Conservation (phyloP, 1,284 basidiomycete species). For the Marasmius tenuissimus region DNA sequence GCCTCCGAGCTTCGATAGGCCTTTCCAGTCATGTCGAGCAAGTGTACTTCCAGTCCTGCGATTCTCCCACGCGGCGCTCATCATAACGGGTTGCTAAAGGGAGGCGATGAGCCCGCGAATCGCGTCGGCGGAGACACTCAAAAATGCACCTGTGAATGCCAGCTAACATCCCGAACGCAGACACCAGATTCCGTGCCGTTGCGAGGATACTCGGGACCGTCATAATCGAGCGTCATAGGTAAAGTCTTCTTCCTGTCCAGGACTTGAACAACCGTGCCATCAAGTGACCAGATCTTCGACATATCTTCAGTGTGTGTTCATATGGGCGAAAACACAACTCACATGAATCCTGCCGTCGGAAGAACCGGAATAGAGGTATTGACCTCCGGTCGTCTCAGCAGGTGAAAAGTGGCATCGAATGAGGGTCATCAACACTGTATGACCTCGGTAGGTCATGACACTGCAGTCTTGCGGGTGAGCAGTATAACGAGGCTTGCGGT, state of each 20-base stretch:
- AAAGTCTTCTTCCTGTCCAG: slow-evolving; percentile 79
- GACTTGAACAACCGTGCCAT: slow-evolving; percentile 82
- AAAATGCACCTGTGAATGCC: slow-evolving; percentile 69
- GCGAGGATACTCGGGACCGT: slow-evolving; percentile 47
- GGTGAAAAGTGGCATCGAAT: slow-evolving; percentile 98
- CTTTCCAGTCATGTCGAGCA: slow-evolving; percentile 94
- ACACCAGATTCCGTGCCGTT: slow-evolving; percentile 29
- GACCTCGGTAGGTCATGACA: slow-evolving; percentile 95
- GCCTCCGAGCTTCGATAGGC: slow-evolving; percentile 69
- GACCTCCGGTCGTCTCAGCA: slow-evolving; percentile 84
- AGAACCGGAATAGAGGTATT: slow-evolving; percentile 93
- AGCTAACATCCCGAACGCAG: slow-evolving; percentile 92
- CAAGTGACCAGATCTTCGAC: slow-evolving; percentile 88
- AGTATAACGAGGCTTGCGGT: slow-evolving; percentile 60
- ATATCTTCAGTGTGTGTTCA: neutral
- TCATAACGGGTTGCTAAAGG: slow-evolving; percentile 78
- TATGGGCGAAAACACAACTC: slow-evolving; percentile 20
- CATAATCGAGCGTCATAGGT: slow-evolving; percentile 71
- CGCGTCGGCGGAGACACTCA: neutral
- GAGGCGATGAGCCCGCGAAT: slow-evolving; percentile 12
- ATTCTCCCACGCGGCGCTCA: slow-evolving; percentile 89
- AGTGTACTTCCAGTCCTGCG: slow-evolving; percentile 67
- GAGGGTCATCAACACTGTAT: slow-evolving; percentile 88
- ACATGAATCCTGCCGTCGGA: slow-evolving; percentile 84
- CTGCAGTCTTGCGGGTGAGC: slow-evolving; percentile 85